Conservation (phyloP, 1,284 basidiomycete species). For the Leccinum variabile region DNA sequence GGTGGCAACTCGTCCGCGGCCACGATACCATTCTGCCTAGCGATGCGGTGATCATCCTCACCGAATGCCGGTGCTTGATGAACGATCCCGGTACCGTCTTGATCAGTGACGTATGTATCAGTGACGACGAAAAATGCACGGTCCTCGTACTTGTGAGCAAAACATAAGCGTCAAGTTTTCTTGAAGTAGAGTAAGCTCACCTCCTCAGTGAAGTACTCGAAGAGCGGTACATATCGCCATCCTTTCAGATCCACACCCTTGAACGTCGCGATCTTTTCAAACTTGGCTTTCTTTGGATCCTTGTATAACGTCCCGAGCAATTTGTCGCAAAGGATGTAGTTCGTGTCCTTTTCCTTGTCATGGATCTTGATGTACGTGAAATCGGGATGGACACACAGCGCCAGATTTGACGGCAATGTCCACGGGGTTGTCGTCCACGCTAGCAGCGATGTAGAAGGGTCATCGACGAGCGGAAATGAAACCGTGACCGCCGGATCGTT, state of each 20-base stretch:
- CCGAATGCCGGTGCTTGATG: constrained; percentile 99
- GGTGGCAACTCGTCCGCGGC: constrained; percentile 90
- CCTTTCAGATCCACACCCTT: constrained; percentile 93
- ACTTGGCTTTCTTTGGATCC: constrained; percentile 97
- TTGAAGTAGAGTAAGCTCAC: constrained; percentile 39
- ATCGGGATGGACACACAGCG: constrained; percentile 94
- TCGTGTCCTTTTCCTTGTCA: constrained; percentile 84
- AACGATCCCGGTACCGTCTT: constrained; percentile 96
- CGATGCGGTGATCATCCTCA: constrained; percentile 97
- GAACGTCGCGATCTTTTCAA: constrained; percentile 87
- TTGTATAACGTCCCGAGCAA: constrained; percentile 93
- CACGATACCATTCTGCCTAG: constrained; percentile 82
- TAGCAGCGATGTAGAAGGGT: constrained; percentile 86
- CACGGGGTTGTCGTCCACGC: constrained; percentile 99
- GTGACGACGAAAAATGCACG: constrained; percentile 88
- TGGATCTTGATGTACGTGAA: constrained; percentile 97
- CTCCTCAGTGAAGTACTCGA: constrained; percentile 95
- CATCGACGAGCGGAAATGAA: constrained; percentile 90
- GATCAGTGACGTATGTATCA: constrained; percentile 93
- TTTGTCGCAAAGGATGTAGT: constrained; percentile 92
- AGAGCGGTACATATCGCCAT: constrained; percentile 95
- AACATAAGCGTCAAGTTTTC: background rate
- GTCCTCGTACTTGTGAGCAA: constrained; percentile 72
- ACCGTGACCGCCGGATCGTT: constrained; percentile 97
- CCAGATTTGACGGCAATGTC: constrained; percentile 96